phyloP scores from a whole-genome alignment of 768 basidiomycete genomes.

The Tylopilus sp. region DNA sequence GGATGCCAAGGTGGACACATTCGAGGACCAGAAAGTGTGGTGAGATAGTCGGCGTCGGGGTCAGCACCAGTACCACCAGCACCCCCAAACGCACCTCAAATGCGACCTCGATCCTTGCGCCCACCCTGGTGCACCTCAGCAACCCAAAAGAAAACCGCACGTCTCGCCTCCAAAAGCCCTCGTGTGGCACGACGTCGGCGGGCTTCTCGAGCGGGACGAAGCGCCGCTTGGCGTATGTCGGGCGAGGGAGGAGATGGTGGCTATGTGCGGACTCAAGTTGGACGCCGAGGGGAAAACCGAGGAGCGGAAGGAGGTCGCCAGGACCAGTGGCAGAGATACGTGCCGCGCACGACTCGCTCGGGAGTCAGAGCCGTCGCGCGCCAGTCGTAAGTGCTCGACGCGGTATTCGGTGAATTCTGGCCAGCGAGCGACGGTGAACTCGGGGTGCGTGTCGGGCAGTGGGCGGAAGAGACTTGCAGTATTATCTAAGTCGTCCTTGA shows the following conservation, averaged over 20 bases:
- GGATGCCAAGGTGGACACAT: conserved; percentile 60
- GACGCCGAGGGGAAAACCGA: conserved; percentile 66
- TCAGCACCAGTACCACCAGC: background rate
- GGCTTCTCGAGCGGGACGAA: conserved; percentile 61
- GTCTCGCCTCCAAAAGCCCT: conserved; percentile 70
- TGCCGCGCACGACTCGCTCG: conserved; percentile 30
- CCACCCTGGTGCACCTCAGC: conserved; percentile 21
- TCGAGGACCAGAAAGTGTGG: conserved; percentile 60
- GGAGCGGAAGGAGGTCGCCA: conserved; percentile 34
- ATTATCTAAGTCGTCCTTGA: no score
- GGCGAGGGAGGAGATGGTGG: no score
- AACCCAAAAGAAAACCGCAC: conserved; percentile 65
- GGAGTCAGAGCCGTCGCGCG: conserved; percentile 43
- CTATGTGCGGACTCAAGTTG: no score
- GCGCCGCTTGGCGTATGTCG: no score
- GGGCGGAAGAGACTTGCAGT: conserved; percentile 17
- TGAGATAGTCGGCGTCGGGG: conserved; percentile 51
- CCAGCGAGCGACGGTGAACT: conserved; percentile 46
- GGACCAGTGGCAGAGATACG: conserved; percentile 33
- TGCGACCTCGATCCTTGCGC: conserved; percentile 44
- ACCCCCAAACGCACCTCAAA: conserved; percentile 46
- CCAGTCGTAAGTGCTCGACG: conserved; percentile 50
- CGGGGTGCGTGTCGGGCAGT: conserved; percentile 42
- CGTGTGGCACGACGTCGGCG: conserved; percentile 68
- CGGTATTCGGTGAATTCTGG: conserved; percentile 57